Conservation (phyloP, 23 red algal species). For the Chondrus crispus region DNA sequence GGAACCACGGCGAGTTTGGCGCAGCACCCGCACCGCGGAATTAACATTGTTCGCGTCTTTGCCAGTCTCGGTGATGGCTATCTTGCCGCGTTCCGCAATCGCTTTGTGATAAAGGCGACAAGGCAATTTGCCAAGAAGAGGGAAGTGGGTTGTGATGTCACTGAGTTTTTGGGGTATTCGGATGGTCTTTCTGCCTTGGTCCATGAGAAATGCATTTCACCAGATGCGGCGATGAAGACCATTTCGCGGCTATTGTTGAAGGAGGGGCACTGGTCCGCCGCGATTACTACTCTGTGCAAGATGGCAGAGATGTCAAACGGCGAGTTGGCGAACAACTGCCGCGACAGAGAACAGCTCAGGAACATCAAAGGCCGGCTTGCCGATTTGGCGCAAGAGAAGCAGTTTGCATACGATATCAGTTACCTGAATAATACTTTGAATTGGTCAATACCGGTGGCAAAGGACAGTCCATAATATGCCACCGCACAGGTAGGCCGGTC, state of each 20-base stretch:
- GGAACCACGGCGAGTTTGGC: background rate
- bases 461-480: too few relatives aligned
- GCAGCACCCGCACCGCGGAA: background rate
- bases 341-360: background rate
- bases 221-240: background rate
- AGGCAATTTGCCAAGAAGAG: background rate
- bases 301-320: background rate
- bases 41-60: background rate
- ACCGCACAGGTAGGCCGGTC: too few relatives aligned
- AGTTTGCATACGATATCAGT: constrained; percentile 6
- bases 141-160: background rate
- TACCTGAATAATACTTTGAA: background rate
- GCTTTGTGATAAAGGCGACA: background rate
- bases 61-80: background rate
- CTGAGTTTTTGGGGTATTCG: constrained; percentile 30
- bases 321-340: background rate
- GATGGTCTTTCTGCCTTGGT: constrained; percentile 18
- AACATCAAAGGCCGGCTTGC: background rate
- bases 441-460: background rate
- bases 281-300: constrained; percentile 9
- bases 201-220: background rate
- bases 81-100: background rate
- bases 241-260: background rate
- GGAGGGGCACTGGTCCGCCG: background rate
- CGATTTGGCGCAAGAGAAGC: background rate